Base-by-base conservation (phyloP, 192 early-diverging fungal genomes). In the Ambispora gerdemannii region DNA sequence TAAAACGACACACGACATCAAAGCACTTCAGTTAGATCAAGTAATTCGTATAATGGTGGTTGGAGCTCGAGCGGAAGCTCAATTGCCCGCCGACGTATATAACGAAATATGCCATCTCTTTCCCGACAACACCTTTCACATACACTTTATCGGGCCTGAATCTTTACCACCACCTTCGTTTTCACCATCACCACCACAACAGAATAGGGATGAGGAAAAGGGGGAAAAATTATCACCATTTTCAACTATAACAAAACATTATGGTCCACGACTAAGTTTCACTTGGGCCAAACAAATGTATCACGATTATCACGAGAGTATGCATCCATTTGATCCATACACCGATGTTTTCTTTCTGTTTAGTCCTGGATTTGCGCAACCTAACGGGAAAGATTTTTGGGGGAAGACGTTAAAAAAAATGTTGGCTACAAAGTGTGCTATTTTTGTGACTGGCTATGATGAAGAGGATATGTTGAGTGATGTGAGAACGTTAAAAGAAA, bases 61-160 rank as follows among this genome's bases (percentile, higher is more conserved):
- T 6, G 91, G 89, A 4, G 89, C 89, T 17, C 83, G 90, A 24
- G 89, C 89, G 50, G 91, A 92, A 72, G 83, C 87, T 3, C 84
- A 86, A 70, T 76, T 92, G 27, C 91, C 91, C n/a, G 82, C 84
- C 56, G 85, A 90, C 65, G 79, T 92, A 71, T 92, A 87, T 73
- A 75, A 87, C 64, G 89, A 92, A 79, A 71, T 91, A 32, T 80
- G 86, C 30, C 86, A 90, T 50, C 72, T 92, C 67, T 87, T 92
- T 74, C 89, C 91, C 7, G 77, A 79, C 50, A 87, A 86, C 27
- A 81, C 89, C 22, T 85, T 92, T 78, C 87, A 90, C 74, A 78
- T 92, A n/a, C 85, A 89, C 71, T 92, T 92, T 80, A 79, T 92
- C 43, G 91, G 91, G 24, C 91, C 91, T 7, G 88, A 92, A 77